phyloP scores from a whole-genome alignment of 345 rosid species.

The Rhodomyrtus tomentosa region DNA sequence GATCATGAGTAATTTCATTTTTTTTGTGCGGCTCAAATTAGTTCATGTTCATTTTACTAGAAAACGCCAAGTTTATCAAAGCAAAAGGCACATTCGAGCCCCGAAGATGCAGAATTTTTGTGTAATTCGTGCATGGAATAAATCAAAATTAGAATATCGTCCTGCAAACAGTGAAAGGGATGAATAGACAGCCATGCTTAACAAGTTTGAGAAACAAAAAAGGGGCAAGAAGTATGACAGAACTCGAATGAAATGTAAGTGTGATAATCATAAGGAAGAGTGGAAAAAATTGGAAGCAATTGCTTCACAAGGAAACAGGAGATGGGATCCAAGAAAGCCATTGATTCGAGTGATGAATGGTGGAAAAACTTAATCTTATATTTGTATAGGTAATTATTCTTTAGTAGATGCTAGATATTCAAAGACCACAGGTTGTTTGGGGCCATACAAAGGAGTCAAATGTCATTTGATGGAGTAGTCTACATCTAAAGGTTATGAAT shows the following conservation, averaged over 20 bases:
- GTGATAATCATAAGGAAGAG: background rate
- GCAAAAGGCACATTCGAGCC: background rate
- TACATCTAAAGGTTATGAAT: background rate
- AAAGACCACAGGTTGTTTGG: background rate
- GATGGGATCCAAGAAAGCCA: fast-evolving
- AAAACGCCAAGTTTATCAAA: background rate
- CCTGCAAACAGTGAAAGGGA: background rate
- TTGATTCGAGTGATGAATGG: background rate
- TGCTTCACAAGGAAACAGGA: background rate
- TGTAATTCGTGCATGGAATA: background rate
- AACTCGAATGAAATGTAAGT: background rate
- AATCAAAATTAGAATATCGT: background rate
- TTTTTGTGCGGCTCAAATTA: background rate
- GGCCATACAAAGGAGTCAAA: fast-evolving
- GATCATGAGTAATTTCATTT: background rate
- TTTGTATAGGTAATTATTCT: background rate
- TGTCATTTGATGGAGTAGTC: fast-evolving
- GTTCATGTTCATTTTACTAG: background rate
- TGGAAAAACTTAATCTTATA: background rate
- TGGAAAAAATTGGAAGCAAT: background rate
- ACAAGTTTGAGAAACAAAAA: background rate
- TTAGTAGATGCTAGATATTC: fast-evolving
- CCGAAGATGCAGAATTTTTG: background rate
- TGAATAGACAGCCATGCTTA: fast-evolving
- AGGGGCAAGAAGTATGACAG: fast-evolving